Base-by-base conservation (phyloP, 768 basidiomycete genomes). In the Lactifluus volemus region DNA sequence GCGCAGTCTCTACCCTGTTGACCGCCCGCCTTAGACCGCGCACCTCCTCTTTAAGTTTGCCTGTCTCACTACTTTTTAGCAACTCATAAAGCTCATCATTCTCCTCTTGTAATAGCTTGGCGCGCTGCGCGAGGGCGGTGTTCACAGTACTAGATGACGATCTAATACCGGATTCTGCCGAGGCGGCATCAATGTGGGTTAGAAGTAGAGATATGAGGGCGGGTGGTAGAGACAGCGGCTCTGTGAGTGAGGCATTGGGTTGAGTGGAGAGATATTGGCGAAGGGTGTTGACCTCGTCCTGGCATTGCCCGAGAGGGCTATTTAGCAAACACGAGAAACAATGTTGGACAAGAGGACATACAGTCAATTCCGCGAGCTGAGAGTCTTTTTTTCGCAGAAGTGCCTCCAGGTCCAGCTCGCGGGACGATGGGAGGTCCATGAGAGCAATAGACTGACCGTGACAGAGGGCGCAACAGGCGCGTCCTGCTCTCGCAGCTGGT, bases 81-180 rank as follows among this genome's bases (percentile, higher is more conserved):
- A 92, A 73, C 52, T 84, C 81, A 70, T 92, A 93, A 17, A 93
- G 71, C 64, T 93, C 91, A 65, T 93, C 89, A 61, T 93, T 93
- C 72, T 93, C 91, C 58, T 91, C 86, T 70, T 93, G 91, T 10
- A 93, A 75, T 17, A 85, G 72, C 51, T 82, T 82, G 30, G 82
- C 80, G 50, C 88, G 79, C 68, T 92, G 89, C 0, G 82, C 86
- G 59, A 93, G 78, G 0, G 90, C 90, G n/a, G 84, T 77, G 42
- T 81, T 74, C 36, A 88, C 85, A 1, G 86, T 86, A 64, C 77
- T 81, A 11, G 79, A 75, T 3, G 68, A 65, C 21, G 67, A 64
- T 36, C 64, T 57, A 49, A 65, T 64, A 54, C 69, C 63, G 67
- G 70, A 66, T 30, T 63, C 65, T 58, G 71, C 65, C 15, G 76